Conservation (phyloP, 78 protist genomes). For the Speleostelium caveatum region DNA sequence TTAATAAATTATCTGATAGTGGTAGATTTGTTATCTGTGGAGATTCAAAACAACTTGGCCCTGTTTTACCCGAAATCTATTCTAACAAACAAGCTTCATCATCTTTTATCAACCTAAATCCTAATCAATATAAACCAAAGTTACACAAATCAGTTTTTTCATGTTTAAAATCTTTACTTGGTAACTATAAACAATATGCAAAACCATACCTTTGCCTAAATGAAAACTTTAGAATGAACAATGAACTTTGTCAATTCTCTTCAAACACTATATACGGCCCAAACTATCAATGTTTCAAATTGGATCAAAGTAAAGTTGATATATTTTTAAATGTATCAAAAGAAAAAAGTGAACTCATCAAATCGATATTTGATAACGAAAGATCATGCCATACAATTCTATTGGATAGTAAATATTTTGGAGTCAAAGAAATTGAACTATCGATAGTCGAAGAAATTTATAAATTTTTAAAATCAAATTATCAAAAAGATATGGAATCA, state of each 20-base stretch:
- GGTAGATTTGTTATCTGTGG: conserved; percentile 34
- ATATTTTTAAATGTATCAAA: background rate
- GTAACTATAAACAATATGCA: background rate
- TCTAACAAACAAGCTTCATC: background rate
- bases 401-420: conserved; percentile 18
- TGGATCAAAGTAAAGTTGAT: background rate
- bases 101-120: background rate
- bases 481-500: conserved; percentile 8
- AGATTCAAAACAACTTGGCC: conserved; percentile 51
- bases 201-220: background rate
- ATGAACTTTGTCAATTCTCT: conserved; percentile 42
- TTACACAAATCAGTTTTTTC: conserved; percentile 66
- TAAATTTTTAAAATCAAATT: background rate
- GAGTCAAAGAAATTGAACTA: conserved; percentile 16
- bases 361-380: conserved; percentile 3
- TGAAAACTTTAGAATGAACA: conserved; percentile 68
- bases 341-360: background rate
- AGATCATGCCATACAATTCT: conserved; percentile 31
- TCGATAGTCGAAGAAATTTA: conserved; percentile 54
- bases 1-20: background rate
- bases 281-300: background rate
- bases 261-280: conserved; percentile 23
- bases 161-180: conserved; percentile 28
- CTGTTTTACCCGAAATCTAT: conserved; percentile 23
- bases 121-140: conserved; percentile 4